phyloP scores from a whole-genome alignment of 2,329 filamentous ascomycete genomes.

The Pseudogymnoascus sp. region DNA sequence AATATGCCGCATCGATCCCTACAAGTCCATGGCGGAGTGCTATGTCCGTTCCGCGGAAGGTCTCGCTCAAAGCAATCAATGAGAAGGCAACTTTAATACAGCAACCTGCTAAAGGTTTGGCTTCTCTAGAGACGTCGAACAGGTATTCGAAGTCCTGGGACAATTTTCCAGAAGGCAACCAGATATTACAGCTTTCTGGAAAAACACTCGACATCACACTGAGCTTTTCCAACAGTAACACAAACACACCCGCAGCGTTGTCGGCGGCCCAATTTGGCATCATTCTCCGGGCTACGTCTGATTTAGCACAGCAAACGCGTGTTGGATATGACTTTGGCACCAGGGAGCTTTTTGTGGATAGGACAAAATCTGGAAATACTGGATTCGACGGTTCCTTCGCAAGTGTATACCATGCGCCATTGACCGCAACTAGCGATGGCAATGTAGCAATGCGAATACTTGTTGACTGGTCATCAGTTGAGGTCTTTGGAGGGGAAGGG shows the following conservation, averaged over 20 bases:
- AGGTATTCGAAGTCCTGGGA: background rate
- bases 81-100: background rate
- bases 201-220: background rate
- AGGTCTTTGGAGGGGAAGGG: constrained; percentile 7
- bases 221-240: background rate
- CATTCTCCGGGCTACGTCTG: constrained; percentile 3
- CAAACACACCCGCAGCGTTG: background rate
- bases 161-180: background rate
- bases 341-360: background rate
- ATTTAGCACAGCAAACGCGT: constrained; percentile 1
- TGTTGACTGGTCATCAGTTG: constrained; percentile 5
- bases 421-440: background rate
- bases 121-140: background rate
- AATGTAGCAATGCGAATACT: constrained; percentile 2
- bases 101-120: background rate
- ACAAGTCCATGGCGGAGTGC: constrained; percentile 46
- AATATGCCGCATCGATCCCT: constrained; percentile 46
- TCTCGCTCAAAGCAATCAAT: constrained; percentile 27
- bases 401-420: background rate
- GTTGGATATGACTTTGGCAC: constrained; percentile 8
- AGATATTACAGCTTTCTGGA: background rate
- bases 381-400: background rate
- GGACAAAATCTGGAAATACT: background rate
- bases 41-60: constrained; percentile 41
- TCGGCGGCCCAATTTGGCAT: background rate